These are phyloP conservation scores for Oryza rufipogon DNA, from an alignment of 176 grass and related monocot species.

Conservation along the genomic window DNA sequence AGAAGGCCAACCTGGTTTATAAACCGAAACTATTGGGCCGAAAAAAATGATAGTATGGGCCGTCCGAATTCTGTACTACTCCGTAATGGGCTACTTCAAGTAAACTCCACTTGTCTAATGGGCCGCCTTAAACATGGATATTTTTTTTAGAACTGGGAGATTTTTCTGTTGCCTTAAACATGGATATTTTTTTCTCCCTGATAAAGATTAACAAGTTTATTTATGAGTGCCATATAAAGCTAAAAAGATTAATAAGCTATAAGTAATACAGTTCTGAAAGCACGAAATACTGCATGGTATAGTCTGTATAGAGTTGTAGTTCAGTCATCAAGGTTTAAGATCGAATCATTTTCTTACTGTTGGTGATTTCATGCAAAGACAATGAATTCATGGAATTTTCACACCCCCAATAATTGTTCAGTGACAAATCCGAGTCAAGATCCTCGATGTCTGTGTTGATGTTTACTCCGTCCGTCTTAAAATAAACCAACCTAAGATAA, in stretches of 20 bases:
- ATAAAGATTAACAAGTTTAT: too few relatives aligned
- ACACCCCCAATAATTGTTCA: not conserved
- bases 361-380: not conserved
- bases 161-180: not conserved
- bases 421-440: not conserved
- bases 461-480: not conserved
- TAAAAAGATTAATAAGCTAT: not conserved
- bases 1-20: not conserved
- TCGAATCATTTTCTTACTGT: not conserved
- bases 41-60: not conserved
- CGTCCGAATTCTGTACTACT: not conserved
- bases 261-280: not conserved
- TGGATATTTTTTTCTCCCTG: not conserved
- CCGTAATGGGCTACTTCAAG: not conserved
- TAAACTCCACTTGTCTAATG: not conserved
- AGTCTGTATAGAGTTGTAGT: not conserved
- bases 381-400: not conserved
- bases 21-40: not conserved
- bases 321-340: not conserved
- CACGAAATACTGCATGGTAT: not conserved
- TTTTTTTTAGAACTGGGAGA: too few relatives aligned
- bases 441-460: not conserved
- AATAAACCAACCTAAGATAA: too few relatives aligned
- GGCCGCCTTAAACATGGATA: not conserved
- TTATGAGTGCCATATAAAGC: not conserved